Base-by-base conservation (phyloP, 306 rosid genomes). In the Cajanus cajan region DNA sequence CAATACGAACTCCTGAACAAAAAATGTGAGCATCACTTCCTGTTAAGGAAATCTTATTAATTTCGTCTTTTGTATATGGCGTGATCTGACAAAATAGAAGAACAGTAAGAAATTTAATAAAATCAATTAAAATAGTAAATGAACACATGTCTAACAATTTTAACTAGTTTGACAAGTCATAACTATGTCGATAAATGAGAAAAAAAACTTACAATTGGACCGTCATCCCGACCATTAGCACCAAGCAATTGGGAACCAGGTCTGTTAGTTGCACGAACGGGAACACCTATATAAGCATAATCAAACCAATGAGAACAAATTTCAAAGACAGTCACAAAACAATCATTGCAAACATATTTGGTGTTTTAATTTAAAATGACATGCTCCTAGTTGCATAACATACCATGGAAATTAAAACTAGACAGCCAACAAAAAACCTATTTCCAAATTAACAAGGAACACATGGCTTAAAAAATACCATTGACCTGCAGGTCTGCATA, bases 191-290 rank as follows among this genome's bases (percentile, higher is more conserved):
- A 77, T 54, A 61, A 28, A 77, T 44, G 69, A 11, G 37, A n/a
- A n/a, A 63, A 74, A 15, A 37, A 83, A 88, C 99, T 89, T 85
- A 96, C 99, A 90, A 90, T 85, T 71, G 96, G 92, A 72, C 99
- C 99, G 79, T 93, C 99, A 90, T 96, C 99, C 62, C 99, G 99
- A 55, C 99, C 99, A 86, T 91, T 93, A 71, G 94, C 91, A 72
- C 99, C 99, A 52, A 96, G 97, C 81, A 93, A 84, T 71, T 96
- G 99, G 1, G 98, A 84, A 62, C 98, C 97, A 21, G 98, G 99
- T 85, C 99, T 89, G 78, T 89, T 91, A 67, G 88, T 91, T 22
- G 96, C 90, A 76, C 99, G 99, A 74, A 96, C 94, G 77, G 94
- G 73, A 77, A 89, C 80, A 81, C 96, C 99, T 96, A 76, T 37